Conservation (phyloP, 2,329 filamentous ascomycete species). For the Fusarium beomiforme region DNA sequence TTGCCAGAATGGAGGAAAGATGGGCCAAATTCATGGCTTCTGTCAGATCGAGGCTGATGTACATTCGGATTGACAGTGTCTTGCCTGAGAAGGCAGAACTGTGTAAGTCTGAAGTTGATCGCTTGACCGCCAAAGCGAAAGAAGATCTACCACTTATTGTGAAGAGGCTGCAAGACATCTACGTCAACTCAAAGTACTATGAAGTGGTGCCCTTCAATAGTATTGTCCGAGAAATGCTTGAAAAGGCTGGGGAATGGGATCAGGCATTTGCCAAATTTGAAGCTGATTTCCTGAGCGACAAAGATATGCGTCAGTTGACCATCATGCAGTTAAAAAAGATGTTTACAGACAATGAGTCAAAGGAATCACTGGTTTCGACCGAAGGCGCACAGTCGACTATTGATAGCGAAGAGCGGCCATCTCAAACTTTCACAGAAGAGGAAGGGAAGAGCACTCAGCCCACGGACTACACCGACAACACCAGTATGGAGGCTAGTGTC, state of each 20-base stretch:
- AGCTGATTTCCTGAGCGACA: slow-evolving; percentile 92
- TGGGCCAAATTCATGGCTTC: slow-evolving; percentile 89
- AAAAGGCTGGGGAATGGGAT: slow-evolving; percentile 95
- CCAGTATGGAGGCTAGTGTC: slow-evolving; percentile 46
- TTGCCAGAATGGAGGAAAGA: slow-evolving; percentile 80
- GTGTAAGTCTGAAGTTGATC: slow-evolving; percentile 84
- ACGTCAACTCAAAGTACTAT: slow-evolving; percentile 94
- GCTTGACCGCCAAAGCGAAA: slow-evolving; percentile 79
- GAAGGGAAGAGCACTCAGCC: slow-evolving; percentile 59
- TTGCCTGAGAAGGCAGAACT: slow-evolving; percentile 85
- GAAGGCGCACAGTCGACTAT: slow-evolving; percentile 71
- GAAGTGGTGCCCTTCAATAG: slow-evolving; percentile 94
- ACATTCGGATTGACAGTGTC: slow-evolving; percentile 92
- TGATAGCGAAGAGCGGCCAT: slow-evolving; percentile 59
- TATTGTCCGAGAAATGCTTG: slow-evolving; percentile 88
- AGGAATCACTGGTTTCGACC: slow-evolving; percentile 75
- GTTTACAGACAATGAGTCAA: slow-evolving; percentile 89
- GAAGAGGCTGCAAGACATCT: slow-evolving; percentile 84
- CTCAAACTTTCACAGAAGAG: slow-evolving; percentile 57
- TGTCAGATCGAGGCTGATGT: slow-evolving; percentile 82
- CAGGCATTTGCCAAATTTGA: slow-evolving; percentile 90
- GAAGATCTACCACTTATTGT: slow-evolving; percentile 83
- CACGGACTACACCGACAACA: slow-evolving; percentile 51
- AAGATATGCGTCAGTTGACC: slow-evolving; percentile 91
- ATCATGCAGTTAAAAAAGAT: slow-evolving; percentile 94